These are phyloP conservation scores for Didymella pomorum DNA, from an alignment of 2,329 filamentous ascomycete genomes.

Conservation along the genomic window DNA sequence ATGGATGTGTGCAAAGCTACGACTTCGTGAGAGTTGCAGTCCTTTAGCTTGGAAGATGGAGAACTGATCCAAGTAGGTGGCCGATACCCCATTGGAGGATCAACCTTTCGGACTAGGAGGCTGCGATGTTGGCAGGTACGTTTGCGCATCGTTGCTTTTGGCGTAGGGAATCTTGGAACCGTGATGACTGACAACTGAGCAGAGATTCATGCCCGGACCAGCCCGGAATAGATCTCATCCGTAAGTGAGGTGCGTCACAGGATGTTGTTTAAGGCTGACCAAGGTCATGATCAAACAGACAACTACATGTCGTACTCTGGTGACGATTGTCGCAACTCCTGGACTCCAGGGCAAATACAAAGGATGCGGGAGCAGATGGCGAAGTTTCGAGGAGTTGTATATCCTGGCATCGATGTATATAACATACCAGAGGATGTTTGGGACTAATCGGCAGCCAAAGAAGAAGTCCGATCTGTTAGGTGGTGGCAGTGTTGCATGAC, in stretches of 20 bases:
- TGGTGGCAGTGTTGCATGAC: background rate
- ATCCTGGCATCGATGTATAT: constrained; percentile 7
- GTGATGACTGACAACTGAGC: background rate
- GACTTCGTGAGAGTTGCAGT: constrained; percentile 1
- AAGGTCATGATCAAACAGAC: background rate
- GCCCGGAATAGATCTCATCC: background rate
- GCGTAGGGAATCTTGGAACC: background rate
- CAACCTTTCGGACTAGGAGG: background rate
- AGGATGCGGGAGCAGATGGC: constrained; percentile 15
- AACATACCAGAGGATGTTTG: constrained; percentile 3
- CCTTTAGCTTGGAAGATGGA: background rate
- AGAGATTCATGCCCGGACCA: constrained; percentile 1
- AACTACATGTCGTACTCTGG: constrained; percentile 7
- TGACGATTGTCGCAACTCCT: constrained; percentile 2
- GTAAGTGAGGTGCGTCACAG: background rate
- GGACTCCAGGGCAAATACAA: constrained; percentile 11
- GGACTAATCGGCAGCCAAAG: background rate
- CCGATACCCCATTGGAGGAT: background rate
- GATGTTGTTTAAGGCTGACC: background rate
- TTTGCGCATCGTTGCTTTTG: background rate
- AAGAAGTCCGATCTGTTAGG: too few relatives aligned
- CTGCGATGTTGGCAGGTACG: constrained; percentile 1
- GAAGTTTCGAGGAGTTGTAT: constrained; percentile 10
- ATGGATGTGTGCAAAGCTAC: constrained; percentile 8
- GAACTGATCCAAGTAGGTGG: background rate